Conservation (phyloP, 2,329 filamentous ascomycete genomes). For the Chalaropsis ovoidea region DNA sequence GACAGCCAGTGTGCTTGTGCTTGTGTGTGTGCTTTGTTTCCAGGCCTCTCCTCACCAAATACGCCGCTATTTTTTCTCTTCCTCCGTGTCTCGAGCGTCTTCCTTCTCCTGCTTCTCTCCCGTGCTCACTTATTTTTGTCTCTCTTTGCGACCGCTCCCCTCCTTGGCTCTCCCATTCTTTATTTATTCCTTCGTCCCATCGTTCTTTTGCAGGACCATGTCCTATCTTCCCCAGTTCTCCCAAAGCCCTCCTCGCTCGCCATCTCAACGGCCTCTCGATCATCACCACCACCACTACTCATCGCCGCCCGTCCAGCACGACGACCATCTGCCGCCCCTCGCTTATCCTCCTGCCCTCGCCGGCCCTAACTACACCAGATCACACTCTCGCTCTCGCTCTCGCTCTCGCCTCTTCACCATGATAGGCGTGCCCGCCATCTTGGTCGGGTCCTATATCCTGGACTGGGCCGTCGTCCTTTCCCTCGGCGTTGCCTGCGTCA, state of each 20-base stretch:
- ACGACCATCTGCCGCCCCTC: constrained; percentile 16
- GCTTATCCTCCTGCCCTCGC: constrained; percentile 13
- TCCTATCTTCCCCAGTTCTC: constrained; percentile 22
- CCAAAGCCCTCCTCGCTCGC: constrained; percentile 21
- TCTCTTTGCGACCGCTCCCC: background rate
- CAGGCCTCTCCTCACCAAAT: constrained; percentile 4
- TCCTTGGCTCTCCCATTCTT: constrained; percentile 6
- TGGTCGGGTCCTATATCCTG: constrained; percentile 56
- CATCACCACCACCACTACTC: background rate
- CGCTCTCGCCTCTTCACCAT: background rate
- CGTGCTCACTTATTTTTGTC: constrained; percentile 2
- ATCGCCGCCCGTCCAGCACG: constrained; percentile 2
- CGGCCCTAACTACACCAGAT: constrained; percentile 2
- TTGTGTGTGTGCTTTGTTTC: constrained; percentile 1
- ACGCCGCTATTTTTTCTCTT: constrained; percentile 7
- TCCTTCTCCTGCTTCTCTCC: constrained; percentile 2
- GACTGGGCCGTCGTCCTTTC: constrained; percentile 62
- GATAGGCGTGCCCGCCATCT: constrained; percentile 26
- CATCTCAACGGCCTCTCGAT: constrained; percentile 12
- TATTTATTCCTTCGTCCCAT: constrained; percentile 8
- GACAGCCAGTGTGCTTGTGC: background rate
- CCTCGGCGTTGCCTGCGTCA: constrained; percentile 47
- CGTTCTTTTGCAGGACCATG: constrained; percentile 13
- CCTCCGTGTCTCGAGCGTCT: constrained; percentile 19
- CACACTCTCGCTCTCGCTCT: background rate